Evolutionary conservation across 2,329 filamentous ascomycete species (phyloP).

Genomic region (Phialemonium atrogriseum): DNA sequence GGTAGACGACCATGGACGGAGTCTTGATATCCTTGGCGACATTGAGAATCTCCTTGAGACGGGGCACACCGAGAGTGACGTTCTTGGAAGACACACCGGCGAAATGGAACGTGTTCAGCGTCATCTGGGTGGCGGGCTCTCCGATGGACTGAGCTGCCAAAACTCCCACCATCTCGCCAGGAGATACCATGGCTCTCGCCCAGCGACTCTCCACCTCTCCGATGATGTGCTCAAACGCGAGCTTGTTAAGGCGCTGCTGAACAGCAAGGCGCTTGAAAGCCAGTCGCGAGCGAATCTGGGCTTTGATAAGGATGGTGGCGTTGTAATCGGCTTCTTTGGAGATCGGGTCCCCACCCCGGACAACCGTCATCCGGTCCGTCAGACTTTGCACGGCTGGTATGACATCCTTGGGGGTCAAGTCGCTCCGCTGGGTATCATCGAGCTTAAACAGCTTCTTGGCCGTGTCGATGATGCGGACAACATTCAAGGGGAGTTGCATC

Average conservation of each 20-base stretch:
- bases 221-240: conserved; percentile 86
- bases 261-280: conserved; percentile 90
- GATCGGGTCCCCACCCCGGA: conserved; percentile 75
- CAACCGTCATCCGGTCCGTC: conserved; percentile 70
- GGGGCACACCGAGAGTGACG: conserved; percentile 95
- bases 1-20: conserved; percentile 89
- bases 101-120: conserved; percentile 98
- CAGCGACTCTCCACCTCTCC: conserved; percentile 88
- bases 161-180: conserved; percentile 98
- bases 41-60: conserved; percentile 98
- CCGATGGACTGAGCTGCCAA: conserved; percentile 96
- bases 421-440: conserved; percentile 75
- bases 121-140: conserved; percentile 99
- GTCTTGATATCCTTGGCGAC: conserved; percentile 98
- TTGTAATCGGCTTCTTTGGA: conserved; percentile 82
- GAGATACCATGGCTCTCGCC: conserved; percentile 74
- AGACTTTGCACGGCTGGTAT: conserved; percentile 71
- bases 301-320: conserved; percentile 87
- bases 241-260: conserved; percentile 76
- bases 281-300: conserved; percentile 77
- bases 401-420: conserved; percentile 81
- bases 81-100: conserved; percentile 99
- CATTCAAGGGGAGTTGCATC: conserved; percentile 89
- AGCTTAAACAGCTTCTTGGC: conserved; percentile 88
- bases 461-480: conserved; percentile 82